These are phyloP conservation scores for Trametes maxima DNA, from an alignment of 768 basidiomycete genomes.

Conservation along the genomic window DNA sequence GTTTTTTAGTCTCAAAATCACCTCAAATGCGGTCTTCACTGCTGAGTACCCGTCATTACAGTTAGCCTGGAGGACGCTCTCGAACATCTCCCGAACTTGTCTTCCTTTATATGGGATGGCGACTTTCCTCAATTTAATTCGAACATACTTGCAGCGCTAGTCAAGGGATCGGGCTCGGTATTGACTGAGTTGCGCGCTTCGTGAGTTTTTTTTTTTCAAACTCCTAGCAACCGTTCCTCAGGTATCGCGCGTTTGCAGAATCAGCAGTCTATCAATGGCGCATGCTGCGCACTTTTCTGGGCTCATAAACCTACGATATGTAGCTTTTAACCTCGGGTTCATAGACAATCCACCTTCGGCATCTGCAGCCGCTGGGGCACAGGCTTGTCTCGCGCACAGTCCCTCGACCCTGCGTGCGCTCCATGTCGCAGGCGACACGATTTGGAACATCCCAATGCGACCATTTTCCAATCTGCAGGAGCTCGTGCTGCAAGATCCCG, in stretches of 20 bases:
- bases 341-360: not conserved
- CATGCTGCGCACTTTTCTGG: not conserved
- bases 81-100: not conserved
- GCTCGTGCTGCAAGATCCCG: constrained; percentile 1
- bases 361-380: too few species aligned
- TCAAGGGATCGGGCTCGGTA: not conserved
- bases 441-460: constrained; percentile 6
- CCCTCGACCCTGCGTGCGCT: not conserved
- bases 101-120: constrained; percentile 3
- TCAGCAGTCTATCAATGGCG: not conserved
- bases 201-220: not conserved
- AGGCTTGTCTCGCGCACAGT: too few species aligned
- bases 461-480: constrained; percentile 6
- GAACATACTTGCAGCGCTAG: not conserved
- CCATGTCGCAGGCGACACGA: not conserved
- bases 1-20: not conserved
- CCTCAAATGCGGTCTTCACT: not conserved
- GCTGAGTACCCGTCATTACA: not conserved
- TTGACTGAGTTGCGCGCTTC: constrained; percentile 1
- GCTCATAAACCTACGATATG: too few species aligned
- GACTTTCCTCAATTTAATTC: not conserved
- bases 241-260: not conserved
- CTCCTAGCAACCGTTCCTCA: not conserved
- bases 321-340: too few species aligned
- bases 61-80: constrained; percentile 3